A percentile compares a stretch with the other conserved stretches of the same genome.
Conservation (phyloP, 139 green algal genomes). For the Spirogloea muscicola region DNA sequence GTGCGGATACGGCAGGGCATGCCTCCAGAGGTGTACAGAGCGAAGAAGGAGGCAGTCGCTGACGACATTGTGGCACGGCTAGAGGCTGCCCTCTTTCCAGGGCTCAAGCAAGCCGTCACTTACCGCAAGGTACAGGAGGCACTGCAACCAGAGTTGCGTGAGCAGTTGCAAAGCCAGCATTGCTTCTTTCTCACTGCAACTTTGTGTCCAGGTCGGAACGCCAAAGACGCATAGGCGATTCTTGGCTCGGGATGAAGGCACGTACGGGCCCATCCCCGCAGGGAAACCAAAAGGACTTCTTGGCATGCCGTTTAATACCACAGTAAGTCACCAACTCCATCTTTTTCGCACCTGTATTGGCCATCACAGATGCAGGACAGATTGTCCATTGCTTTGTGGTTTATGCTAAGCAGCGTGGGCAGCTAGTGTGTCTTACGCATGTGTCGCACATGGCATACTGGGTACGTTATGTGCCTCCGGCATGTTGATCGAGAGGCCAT, state of each 20-base stretch:
- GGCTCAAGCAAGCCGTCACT: constrained; percentile 59
- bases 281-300: constrained; percentile 82
- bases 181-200: neutral
- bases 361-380: no score
- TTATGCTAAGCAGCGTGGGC: no score
- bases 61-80: constrained; percentile 71
- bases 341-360: no score
- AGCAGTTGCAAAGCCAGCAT: neutral
- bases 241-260: constrained; percentile 79
- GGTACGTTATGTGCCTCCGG: no score
- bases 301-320: constrained; percentile 92
- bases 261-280: constrained; percentile 89
- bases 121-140: neutral
- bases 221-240: constrained; percentile 88
- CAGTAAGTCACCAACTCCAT: constrained; percentile 41
- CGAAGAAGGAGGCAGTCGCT: constrained; percentile 75
- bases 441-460: no score
- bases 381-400: no score
- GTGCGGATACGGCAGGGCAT: constrained; percentile 42
- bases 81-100: constrained; percentile 72
- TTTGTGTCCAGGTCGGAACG: constrained; percentile 64
- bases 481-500: no score
- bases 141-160: neutral
- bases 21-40: constrained; percentile 52
- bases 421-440: no score